These are phyloP conservation scores for Cryptomeria japonica DNA, from an alignment of 75 land plant species.

Conservation along the genomic window DNA sequence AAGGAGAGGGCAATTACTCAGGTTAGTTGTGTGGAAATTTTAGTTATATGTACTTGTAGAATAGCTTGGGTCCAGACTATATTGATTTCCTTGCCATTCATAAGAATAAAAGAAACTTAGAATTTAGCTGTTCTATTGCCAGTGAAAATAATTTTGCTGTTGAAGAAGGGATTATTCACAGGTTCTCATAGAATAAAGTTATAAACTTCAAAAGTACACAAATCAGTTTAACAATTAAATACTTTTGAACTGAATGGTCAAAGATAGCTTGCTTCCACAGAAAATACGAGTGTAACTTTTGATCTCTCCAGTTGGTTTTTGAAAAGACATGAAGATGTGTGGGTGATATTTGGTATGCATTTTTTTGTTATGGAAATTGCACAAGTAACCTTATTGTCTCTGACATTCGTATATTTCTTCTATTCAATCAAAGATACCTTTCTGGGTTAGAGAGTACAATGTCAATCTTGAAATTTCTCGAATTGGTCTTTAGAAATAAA, in stretches of 20 bases:
- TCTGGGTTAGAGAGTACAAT: too few species aligned
- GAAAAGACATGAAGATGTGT: not conserved
- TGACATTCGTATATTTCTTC: not conserved
- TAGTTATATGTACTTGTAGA: constrained; percentile 1
- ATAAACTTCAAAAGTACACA: not conserved
- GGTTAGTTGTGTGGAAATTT: not conserved
- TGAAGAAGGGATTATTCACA: not conserved
- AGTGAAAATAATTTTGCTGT: not conserved
- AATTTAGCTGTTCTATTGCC: not conserved
- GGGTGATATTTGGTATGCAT: not conserved
- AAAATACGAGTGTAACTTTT: not conserved
- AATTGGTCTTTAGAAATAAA: too few species aligned
- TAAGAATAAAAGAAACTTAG: not conserved
- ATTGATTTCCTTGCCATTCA: not conserved
- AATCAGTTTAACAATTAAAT: not conserved
- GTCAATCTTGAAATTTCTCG: too few species aligned
- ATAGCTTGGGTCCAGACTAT: not conserved
- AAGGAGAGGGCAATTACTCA: not conserved
- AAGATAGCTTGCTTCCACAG: not conserved
- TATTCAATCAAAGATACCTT: too few species aligned
- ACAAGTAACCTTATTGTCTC: not conserved
- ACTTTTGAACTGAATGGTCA: not conserved
- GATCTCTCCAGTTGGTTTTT: not conserved
- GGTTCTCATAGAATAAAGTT: not conserved
- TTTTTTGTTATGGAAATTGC: not conserved